phyloP scores from a whole-genome alignment of 2,329 filamentous ascomycete species.

The Diaporthe vaccinii region DNA sequence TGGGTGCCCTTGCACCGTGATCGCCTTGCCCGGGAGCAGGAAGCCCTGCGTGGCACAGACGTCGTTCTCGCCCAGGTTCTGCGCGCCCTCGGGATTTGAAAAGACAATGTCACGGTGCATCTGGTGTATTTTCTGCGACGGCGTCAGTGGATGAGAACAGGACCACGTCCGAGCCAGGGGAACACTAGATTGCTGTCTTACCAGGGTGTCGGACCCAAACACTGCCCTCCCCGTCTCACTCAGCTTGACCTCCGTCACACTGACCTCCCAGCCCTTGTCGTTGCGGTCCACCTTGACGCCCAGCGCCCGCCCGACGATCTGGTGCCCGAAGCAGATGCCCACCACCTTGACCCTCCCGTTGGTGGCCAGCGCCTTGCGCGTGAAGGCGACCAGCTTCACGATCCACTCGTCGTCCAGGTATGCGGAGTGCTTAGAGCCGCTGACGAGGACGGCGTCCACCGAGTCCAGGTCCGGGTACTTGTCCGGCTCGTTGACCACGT shows the following conservation, averaged over 20 bases:
- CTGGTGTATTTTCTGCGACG: constrained; percentile 71
- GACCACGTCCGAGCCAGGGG: not conserved
- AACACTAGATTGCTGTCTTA: constrained; percentile 48
- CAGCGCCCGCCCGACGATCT: constrained; percentile 83
- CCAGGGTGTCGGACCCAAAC: constrained; percentile 75
- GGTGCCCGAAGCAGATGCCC: constrained; percentile 89
- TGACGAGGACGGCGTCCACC: constrained; percentile 86
- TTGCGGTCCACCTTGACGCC: constrained; percentile 76
- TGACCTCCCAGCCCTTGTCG: constrained; percentile 83
- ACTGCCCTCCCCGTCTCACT: constrained; percentile 78
- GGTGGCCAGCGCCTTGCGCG: constrained; percentile 65
- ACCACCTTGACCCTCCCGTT: constrained; percentile 77
- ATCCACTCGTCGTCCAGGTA: constrained; percentile 85
- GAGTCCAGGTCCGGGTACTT: constrained; percentile 80
- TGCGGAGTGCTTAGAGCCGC: constrained; percentile 80
- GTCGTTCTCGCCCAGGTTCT: constrained; percentile 74
- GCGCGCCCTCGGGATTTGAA: constrained; percentile 71
- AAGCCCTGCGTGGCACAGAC: constrained; percentile 84
- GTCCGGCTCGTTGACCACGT: constrained; percentile 76
- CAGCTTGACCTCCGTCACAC: constrained; percentile 77
- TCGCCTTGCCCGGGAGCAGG: constrained; percentile 74
- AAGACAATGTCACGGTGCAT: constrained; percentile 88
- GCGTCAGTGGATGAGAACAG: constrained; percentile 12
- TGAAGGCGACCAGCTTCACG: constrained; percentile 77
- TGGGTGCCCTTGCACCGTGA: constrained; percentile 88